Evolutionary conservation across 2,329 filamentous ascomycete genomes (phyloP).

Genomic region (Karstenula rhodostoma): DNA sequence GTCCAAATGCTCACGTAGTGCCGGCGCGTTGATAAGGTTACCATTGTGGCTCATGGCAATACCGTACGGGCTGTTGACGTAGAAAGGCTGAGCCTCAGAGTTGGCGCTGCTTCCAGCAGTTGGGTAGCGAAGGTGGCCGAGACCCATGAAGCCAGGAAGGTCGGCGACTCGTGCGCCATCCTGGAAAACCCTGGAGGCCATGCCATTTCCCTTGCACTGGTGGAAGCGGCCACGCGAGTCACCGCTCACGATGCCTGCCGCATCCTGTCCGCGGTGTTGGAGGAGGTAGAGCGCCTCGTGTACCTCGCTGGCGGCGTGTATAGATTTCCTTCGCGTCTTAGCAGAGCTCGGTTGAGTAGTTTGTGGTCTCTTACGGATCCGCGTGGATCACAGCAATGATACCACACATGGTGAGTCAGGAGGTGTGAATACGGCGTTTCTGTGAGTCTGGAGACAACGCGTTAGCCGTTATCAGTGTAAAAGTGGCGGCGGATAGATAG

Average conservation of each 20-base stretch:
- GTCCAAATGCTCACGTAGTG: constrained; percentile 76
- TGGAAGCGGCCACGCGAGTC: constrained; percentile 80
- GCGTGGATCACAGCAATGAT: constrained; percentile 60
- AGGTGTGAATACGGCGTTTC: constrained; percentile 1
- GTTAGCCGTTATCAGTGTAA: constrained; percentile 32
- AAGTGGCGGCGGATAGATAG: constrained; percentile 26
- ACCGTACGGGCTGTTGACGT: constrained; percentile 85
- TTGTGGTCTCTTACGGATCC: constrained; percentile 44
- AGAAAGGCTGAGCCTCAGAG: constrained; percentile 91
- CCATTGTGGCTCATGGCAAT: constrained; percentile 86
- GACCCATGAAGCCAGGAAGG: constrained; percentile 84
- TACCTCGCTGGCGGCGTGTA: constrained; percentile 53
- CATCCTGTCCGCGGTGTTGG: constrained; percentile 80
- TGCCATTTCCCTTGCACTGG: constrained; percentile 89
- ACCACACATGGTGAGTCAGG: constrained; percentile 56
- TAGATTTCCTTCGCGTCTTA: constrained; percentile 40
- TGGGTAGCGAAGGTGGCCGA: constrained; percentile 87
- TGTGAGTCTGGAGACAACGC: constrained; percentile 23
- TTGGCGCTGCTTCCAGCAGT: constrained; percentile 86
- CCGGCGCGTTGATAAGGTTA: constrained; percentile 82
- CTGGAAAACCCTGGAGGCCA: constrained; percentile 84
- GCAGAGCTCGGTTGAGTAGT: constrained; percentile 18
- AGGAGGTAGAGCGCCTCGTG: constrained; percentile 53
- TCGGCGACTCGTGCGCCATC: constrained; percentile 78
- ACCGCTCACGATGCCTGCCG: constrained; percentile 81